phyloP scores from a whole-genome alignment of 805 yeast species.

The Candida namnaoensis region DNA sequence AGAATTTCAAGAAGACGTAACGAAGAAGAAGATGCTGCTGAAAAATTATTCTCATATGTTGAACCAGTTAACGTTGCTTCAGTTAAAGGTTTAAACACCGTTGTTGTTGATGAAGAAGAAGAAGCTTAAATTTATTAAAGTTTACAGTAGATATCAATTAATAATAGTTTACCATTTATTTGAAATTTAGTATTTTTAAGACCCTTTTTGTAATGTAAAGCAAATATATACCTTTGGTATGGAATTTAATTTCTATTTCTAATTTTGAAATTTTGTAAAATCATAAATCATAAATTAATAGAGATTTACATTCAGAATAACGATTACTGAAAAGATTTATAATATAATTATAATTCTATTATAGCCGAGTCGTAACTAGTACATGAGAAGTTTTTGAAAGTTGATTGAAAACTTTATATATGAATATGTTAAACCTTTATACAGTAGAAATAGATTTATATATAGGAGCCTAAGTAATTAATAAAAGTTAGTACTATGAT shows the following conservation, averaged over 20 bases:
- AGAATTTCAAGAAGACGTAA: conserved; percentile 99
- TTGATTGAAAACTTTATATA: too few relatives aligned
- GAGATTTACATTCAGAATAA: neutral
- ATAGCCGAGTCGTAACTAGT: too few relatives aligned
- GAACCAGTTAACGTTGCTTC: conserved; percentile 94
- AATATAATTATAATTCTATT: too few relatives aligned
- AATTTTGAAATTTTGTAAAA: neutral
- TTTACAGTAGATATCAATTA: neutral
- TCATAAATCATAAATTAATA: neutral
- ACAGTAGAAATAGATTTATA: too few relatives aligned
- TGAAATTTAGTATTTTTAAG: too few relatives aligned
- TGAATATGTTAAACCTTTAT: too few relatives aligned
- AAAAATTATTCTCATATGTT: conserved; percentile 95
- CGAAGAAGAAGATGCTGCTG: conserved; percentile 99
- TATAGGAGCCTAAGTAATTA: too few relatives aligned
- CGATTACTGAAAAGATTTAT: too few relatives aligned
- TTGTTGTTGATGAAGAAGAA: conserved; percentile 83
- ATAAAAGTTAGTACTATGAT: too few relatives aligned
- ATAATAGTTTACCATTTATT: too few relatives aligned
- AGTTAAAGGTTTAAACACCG: conserved; percentile 96
- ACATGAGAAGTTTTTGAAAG: too few relatives aligned
- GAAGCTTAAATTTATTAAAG: conserved; percentile 31
- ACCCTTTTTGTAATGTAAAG: conserved; percentile 4
- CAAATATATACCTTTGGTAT: neutral
- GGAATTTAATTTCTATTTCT: too few relatives aligned